Percentiles rank a stretch among this genome's conserved stretches.
phyloP scores from a whole-genome alignment of 106 monocot species.

The Dioscorea alata region DNA sequence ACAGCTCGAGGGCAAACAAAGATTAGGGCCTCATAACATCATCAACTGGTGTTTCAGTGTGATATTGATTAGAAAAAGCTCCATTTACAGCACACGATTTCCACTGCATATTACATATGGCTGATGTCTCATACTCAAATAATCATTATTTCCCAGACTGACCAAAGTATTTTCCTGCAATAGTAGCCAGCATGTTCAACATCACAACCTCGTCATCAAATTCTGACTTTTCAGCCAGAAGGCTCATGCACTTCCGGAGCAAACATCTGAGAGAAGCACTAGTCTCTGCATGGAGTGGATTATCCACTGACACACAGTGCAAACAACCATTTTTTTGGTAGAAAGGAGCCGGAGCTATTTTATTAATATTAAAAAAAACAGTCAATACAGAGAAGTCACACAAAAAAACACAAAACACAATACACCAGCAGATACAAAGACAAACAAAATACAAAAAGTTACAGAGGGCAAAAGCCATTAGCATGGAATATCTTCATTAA shows the following conservation, averaged over 20 bases:
- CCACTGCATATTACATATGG: background rate
- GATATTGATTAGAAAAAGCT: background rate
- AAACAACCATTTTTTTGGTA: conserved; percentile 84
- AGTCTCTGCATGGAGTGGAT: conserved; percentile 62
- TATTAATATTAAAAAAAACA: no score
- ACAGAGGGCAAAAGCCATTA: no score
- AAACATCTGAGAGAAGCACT: conserved; percentile 63
- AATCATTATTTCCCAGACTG: conserved; percentile 43
- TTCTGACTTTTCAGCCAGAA: conserved; percentile 46
- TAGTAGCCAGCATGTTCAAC: conserved; percentile 61
- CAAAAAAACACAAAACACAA: no score
- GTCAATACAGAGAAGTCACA: no score
- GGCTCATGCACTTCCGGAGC: conserved; percentile 64
- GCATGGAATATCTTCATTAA: no score
- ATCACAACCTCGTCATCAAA: conserved; percentile 65
- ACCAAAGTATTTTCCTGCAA: conserved; percentile 77
- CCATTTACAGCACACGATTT: background rate
- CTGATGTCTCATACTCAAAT: no score
- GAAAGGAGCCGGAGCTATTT: no score
- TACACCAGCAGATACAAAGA: no score
- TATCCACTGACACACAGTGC: conserved; percentile 65
- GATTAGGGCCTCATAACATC: background rate
- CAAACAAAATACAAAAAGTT: no score
- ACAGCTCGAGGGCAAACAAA: background rate
- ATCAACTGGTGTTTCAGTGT: background rate